These are phyloP conservation scores for Mucor plumbeus DNA, from an alignment of 371 early-diverging fungal genomes.

Conservation along the genomic window DNA sequence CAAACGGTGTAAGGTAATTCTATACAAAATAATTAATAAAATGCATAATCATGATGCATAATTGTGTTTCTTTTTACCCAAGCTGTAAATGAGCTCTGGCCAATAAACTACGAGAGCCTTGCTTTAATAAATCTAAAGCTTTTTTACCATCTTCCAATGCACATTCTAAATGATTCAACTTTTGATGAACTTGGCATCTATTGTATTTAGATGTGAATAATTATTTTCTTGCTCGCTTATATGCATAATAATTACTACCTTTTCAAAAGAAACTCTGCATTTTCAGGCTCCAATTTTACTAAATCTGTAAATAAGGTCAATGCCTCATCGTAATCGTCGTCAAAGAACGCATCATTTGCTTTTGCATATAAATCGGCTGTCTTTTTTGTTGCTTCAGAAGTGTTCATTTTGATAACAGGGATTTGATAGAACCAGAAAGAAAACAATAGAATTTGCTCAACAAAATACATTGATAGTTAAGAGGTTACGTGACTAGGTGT, in stretches of 20 bases:
- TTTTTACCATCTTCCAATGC: conserved; percentile 70
- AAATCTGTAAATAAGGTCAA: conserved; percentile 76
- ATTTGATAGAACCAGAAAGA: neutral
- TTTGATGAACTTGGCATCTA: conserved; percentile 68
- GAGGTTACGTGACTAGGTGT: too few relatives aligned
- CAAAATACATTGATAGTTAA: too few relatives aligned
- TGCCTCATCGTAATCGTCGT: conserved; percentile 82
- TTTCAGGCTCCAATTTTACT: conserved; percentile 78
- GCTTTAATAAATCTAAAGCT: conserved; percentile 58
- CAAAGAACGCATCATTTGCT: conserved; percentile 86
- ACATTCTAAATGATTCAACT: conserved; percentile 58
- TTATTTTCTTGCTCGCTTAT: neutral
- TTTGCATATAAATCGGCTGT: conserved; percentile 79
- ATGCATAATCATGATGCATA: neutral
- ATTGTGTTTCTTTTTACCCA: conserved; percentile 47
- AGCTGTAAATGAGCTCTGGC: conserved; percentile 69
- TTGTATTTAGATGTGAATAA: neutral
- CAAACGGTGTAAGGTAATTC: conserved; percentile 61
- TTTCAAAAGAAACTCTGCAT: conserved; percentile 64
- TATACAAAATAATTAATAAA: conserved; percentile 14
- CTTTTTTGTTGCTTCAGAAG: conserved; percentile 29
- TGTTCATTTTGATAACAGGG: conserved; percentile 10
- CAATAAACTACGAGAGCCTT: conserved; percentile 61
- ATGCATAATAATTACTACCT: conserved; percentile 40
- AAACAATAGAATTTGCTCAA: neutral